Conservation (phyloP, 345 rosid genomes). For the Physaria fendleri region DNA sequence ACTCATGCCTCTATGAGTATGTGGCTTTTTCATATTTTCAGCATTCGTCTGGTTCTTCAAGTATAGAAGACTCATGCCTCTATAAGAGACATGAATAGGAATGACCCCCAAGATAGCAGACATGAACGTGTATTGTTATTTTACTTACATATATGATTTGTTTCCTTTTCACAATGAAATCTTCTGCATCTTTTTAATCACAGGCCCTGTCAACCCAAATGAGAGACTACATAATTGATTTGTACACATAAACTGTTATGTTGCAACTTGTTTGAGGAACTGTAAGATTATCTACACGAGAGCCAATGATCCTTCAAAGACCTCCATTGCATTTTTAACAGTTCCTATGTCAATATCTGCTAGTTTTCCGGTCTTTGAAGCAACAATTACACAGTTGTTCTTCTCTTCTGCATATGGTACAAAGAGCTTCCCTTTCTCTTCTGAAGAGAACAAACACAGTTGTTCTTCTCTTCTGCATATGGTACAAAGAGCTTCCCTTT, state of each 20-base stretch:
- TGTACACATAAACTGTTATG: conserved; percentile 14
- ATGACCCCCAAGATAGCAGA: background rate
- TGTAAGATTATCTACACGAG: conserved; percentile 39
- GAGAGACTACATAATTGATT: conserved; percentile 6
- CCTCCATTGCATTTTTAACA: conserved; percentile 54
- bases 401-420: conserved; percentile 64
- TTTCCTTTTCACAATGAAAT: conserved; percentile 3
- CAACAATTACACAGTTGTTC: conserved; percentile 45
- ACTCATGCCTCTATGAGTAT: conserved; percentile 66
- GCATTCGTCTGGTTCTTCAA: conserved; percentile 92
- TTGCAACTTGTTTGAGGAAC: conserved; percentile 12
- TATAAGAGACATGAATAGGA: conserved; percentile 28
- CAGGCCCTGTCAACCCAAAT: background rate
- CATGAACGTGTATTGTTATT: conserved; percentile 2
- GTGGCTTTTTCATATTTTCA: conserved; percentile 55
- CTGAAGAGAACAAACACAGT: conserved; percentile 63
- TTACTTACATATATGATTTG: conserved; percentile 6
- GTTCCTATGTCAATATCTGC: conserved; percentile 52
- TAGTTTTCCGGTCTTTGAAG: conserved; percentile 67
- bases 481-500: conserved; percentile 67
- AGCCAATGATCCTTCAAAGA: conserved; percentile 60
- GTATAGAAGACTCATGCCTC: conserved; percentile 83
- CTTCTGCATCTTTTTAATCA: background rate
- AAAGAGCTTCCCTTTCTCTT: conserved; percentile 61
- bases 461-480: conserved; percentile 56